Percentiles rank a stretch among this genome's conserved stretches.
phyloP scores from a whole-genome alignment of 2,329 filamentous ascomycete species.

The Colletotrichum tropicicola region DNA sequence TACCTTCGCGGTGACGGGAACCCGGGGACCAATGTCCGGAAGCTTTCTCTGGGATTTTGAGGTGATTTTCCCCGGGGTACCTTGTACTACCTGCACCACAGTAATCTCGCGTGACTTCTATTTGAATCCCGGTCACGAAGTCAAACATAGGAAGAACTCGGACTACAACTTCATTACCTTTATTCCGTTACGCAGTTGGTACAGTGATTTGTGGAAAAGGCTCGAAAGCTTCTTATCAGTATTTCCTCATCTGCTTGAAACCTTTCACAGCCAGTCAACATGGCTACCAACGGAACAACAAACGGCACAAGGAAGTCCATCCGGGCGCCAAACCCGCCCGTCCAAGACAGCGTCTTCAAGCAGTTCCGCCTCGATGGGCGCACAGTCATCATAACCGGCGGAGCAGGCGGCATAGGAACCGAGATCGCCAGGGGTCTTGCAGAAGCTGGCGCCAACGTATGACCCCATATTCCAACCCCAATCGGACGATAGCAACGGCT shows the following conservation, averaged over 20 bases:
- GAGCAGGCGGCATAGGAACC: slow-evolving; percentile 12
- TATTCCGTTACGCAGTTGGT: too few relatives aligned
- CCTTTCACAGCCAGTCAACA: not conserved
- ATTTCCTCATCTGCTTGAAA: too few relatives aligned
- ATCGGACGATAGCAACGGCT: not conserved
- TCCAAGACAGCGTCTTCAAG: slow-evolving; percentile 23
- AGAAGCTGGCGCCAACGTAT: slow-evolving; percentile 22
- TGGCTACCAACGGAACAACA: not conserved
- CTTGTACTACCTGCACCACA: not conserved
- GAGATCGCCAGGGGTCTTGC: slow-evolving; percentile 19
- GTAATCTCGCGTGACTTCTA: not conserved
- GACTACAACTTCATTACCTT: not conserved
- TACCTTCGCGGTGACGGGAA: too few relatives aligned
- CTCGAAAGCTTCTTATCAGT: not conserved
- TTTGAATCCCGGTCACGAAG: not conserved
- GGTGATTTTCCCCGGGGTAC: not conserved
- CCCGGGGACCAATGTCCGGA: not conserved
- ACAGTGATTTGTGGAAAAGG: too few relatives aligned
- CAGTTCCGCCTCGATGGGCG: slow-evolving; percentile 27
- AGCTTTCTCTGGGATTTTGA: not conserved
- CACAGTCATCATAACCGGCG: slow-evolving; percentile 12
- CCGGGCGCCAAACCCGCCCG: slow-evolving; percentile 6
- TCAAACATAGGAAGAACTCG: not conserved
- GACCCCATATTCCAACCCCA: not conserved
- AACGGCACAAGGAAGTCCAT: slow-evolving; percentile 6